A percentile compares a stretch with the other conserved stretches of the same genome.
Evolutionary conservation across 2,329 filamentous ascomycete genomes (phyloP).

Genomic region (Macrophomina pseudophaseolina): DNA sequence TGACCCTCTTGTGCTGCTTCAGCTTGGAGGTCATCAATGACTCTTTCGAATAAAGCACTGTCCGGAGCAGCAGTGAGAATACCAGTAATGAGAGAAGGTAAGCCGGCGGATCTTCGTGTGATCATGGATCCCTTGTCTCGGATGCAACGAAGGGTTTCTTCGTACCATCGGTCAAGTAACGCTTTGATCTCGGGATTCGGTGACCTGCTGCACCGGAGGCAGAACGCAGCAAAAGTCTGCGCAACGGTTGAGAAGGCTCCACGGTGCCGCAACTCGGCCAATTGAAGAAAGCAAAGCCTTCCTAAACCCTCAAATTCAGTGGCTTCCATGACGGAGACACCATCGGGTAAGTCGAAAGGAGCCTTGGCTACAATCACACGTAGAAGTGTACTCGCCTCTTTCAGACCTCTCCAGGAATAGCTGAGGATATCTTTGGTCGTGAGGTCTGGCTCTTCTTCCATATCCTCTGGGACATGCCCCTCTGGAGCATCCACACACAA

Average conservation of each 20-base stretch:
- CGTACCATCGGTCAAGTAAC: slow-evolving; percentile 73
- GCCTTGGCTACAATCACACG: slow-evolving; percentile 50
- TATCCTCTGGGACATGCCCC: slow-evolving; percentile 77
- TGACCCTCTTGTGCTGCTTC: slow-evolving; percentile 62
- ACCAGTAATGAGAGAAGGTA: slow-evolving; percentile 84
- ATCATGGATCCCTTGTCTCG: slow-evolving; percentile 75
- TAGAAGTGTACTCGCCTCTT: slow-evolving; percentile 85
- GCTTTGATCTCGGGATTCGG: slow-evolving; percentile 48
- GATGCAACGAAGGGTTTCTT: slow-evolving; percentile 71
- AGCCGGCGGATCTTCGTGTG: slow-evolving; percentile 88
- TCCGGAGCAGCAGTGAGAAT: slow-evolving; percentile 71
- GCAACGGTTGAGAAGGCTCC: slow-evolving; percentile 94
- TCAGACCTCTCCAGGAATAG: slow-evolving; percentile 93
- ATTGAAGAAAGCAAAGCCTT: slow-evolving; percentile 77
- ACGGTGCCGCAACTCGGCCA: slow-evolving; percentile 82
- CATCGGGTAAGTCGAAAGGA: slow-evolving; percentile 35
- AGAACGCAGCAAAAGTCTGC: slow-evolving; percentile 83
- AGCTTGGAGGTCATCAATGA: slow-evolving; percentile 66
- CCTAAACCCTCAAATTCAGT: slow-evolving; percentile 71
- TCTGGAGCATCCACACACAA: slow-evolving; percentile 95
- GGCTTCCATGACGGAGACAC: slow-evolving; percentile 32
- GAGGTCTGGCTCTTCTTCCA: slow-evolving; percentile 72
- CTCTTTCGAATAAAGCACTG: slow-evolving; percentile 63
- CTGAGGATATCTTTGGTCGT: slow-evolving; percentile 89
- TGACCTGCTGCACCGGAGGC: slow-evolving; percentile 66